Percentiles rank a stretch among this genome's conserved stretches.
Conservation (phyloP, 2,329 filamentous ascomycete species). For the Myrmaecium sp. region DNA sequence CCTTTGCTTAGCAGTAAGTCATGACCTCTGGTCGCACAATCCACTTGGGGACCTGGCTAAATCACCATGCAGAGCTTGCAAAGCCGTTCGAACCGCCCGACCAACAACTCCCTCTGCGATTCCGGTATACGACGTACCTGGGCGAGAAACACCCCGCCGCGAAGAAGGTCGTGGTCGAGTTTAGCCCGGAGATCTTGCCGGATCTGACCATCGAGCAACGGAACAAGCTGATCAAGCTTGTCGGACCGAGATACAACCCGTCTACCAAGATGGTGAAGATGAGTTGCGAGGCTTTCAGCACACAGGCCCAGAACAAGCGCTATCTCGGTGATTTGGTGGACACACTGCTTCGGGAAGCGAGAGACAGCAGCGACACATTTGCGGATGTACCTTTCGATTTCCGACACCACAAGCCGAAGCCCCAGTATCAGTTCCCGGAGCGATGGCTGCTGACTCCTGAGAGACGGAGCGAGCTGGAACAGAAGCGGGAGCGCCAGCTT, state of each 20-base stretch:
- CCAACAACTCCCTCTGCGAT: constrained; percentile 57
- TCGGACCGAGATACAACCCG: constrained; percentile 75
- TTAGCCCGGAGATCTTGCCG: constrained; percentile 54
- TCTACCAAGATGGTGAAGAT: constrained; percentile 68
- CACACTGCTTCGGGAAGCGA: constrained; percentile 53
- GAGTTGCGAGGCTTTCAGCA: constrained; percentile 74
- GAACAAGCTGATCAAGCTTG: constrained; percentile 73
- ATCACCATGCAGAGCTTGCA: constrained; percentile 47
- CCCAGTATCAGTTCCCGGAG: constrained; percentile 55
- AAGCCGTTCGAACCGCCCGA: constrained; percentile 63
- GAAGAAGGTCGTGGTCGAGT: constrained; percentile 88
- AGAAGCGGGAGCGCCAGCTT: constrained; percentile 35
- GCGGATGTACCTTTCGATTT: constrained; percentile 80
- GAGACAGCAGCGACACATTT: constrained; percentile 65
- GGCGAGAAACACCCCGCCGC: constrained; percentile 83
- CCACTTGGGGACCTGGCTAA: not conserved
- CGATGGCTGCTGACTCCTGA: constrained; percentile 66
- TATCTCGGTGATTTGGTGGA: constrained; percentile 68
- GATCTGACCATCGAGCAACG: constrained; percentile 50
- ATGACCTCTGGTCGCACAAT: constrained; percentile 1
- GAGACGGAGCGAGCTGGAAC: constrained; percentile 48
- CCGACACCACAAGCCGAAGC: constrained; percentile 60
- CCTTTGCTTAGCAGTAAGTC: constrained; percentile 69
- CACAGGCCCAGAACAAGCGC: constrained; percentile 92
- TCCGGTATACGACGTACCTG: constrained; percentile 94